These are phyloP conservation scores for Podochytrium sp. DNA, from an alignment of 192 early-diverging fungal genomes.

Conservation along the genomic window DNA sequence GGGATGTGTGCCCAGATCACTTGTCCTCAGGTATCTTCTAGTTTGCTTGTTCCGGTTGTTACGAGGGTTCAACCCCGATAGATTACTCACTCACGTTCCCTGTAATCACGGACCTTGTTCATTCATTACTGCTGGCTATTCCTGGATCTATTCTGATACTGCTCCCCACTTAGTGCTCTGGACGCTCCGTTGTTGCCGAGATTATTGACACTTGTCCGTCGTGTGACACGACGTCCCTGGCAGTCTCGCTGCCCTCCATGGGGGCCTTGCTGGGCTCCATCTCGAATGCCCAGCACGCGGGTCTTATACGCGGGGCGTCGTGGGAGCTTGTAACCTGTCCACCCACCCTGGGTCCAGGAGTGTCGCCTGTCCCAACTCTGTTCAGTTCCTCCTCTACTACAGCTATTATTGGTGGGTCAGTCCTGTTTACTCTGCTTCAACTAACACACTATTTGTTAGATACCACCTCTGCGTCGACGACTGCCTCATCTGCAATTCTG, in stretches of 20 bases:
- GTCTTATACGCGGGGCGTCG: background rate
- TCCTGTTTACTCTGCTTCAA: too few species aligned
- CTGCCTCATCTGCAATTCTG: background rate
- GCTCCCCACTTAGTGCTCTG: background rate
- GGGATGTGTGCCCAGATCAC: conserved; percentile 12
- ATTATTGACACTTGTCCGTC: conserved; percentile 10
- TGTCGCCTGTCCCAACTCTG: background rate
- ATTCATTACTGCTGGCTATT: too few species aligned
- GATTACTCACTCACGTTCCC: too few species aligned
- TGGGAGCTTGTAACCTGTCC: conserved; percentile 16
- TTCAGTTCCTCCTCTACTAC: background rate
- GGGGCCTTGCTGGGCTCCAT: conserved; percentile 5
- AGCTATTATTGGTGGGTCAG: too few species aligned
- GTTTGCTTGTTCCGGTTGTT: too few species aligned
- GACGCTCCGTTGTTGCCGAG: background rate
- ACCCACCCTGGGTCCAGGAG: background rate
- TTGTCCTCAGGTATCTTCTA: conserved; percentile 2
- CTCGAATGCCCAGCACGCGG: background rate
- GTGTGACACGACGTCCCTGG: background rate
- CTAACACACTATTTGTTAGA: background rate
- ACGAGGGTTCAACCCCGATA: too few species aligned
- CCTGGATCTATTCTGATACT: too few species aligned
- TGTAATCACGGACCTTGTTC: too few species aligned
- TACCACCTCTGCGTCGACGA: background rate
- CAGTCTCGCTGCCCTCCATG: conserved; percentile 10